Base-by-base conservation (phyloP, 192 early-diverging fungal species). In the Podila clonocystis region DNA sequence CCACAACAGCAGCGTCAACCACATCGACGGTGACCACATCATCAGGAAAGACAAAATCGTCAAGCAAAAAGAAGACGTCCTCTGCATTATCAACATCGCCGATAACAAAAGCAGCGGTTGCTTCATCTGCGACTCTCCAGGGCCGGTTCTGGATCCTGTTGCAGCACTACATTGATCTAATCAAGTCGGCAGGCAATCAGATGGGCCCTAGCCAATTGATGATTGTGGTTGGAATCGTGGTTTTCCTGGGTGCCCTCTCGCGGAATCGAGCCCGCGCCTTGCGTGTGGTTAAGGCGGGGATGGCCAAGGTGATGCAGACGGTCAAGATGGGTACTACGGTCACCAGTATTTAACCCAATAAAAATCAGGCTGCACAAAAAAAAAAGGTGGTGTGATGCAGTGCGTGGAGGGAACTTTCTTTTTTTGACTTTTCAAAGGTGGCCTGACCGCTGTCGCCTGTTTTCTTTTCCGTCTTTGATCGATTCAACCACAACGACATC, bases 311-410 rank as follows among this genome's bases (percentile, higher is more conserved):
- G 64, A 71, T 71, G 68, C 63, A 78, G n/a, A 78, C 75, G 2
- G 26, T 78, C 38, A 78, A 71, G 45, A 78, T 78, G 75, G 75
- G 75, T 7, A 78, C 75, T 7, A 78, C 75, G 0, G 68, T 78
- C 3, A 78, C 75, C 4, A 71, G 75, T 58, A 74, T 74, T 29
- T 74, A 26, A 15, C 5, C n/a, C 3, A 13, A 0, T 3, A 19
- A 11, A 20, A 33, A 31, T 20, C 4, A 36, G 9, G 3, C 34
- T 36, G 31, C 11, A 30, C 0, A 31, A 62, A 62, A 30, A 30
- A 22, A 52, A 52, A 26, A 55, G 11, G 52, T 55, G 52, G 24
- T 55, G 52, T 55, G 52, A 55, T 26, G n/a, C n/a, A n/a, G n/a
- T n/a, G n/a, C n/a, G n/a, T n/a, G n/a, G 50, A 5, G 50, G 5